A percentile compares a stretch with the other conserved stretches of the same genome.
Evolutionary conservation across 805 yeast species (phyloP).

Genomic region (Saccharomycopsis amapae): DNA sequence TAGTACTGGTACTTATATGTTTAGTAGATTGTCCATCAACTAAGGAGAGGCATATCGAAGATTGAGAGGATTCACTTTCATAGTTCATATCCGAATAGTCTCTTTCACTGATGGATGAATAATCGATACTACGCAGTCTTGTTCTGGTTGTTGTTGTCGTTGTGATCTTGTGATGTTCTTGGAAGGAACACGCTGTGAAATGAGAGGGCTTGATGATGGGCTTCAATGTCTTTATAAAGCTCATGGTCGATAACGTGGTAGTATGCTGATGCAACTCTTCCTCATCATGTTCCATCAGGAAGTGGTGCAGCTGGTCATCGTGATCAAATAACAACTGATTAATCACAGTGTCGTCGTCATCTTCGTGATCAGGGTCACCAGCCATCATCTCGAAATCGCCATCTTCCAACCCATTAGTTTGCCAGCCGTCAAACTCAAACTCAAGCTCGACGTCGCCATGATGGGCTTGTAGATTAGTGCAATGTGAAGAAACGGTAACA

Average conservation of each 20-base stretch:
- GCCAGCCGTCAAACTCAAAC: conserved; percentile 18
- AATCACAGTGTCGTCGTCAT: neutral
- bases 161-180: neutral
- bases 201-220: neutral
- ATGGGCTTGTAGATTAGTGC: too few relatives aligned
- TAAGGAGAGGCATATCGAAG: conserved; percentile 2
- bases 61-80: conserved; percentile 13
- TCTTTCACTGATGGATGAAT: neutral
- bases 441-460: conserved; percentile 1
- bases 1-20: neutral
- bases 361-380: neutral
- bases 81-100: conserved; percentile 2
- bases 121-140: too few relatives aligned
- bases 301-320: neutral
- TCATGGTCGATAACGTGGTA: too few relatives aligned
- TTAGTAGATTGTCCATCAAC: neutral
- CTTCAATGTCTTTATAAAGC: neutral
- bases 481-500: neutral
- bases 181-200: neutral
- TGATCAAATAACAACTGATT: neutral
- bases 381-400: neutral
- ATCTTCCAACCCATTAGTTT: conserved; percentile 4
- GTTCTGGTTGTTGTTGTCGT: neutral
- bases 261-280: too few relatives aligned
- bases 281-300: neutral